A percentile compares a stretch with the other conserved stretches of the same genome.
These are phyloP conservation scores for Trichoderma afroharzianum DNA, from an alignment of 2,329 filamentous ascomycete species.

Conservation along the genomic window DNA sequence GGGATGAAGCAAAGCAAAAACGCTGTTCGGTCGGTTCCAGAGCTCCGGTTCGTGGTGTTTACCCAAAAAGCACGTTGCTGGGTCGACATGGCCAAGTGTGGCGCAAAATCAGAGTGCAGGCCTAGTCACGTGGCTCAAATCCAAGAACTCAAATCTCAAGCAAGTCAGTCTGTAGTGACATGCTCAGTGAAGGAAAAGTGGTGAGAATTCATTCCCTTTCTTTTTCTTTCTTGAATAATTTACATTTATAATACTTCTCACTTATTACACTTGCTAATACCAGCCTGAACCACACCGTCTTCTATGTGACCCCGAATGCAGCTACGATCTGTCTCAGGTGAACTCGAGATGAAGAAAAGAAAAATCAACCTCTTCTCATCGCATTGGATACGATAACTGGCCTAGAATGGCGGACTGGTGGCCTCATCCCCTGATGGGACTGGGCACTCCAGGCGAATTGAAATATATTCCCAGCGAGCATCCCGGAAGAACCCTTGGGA, in stretches of 20 bases:
- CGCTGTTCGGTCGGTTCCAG: not conserved
- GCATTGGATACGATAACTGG: constrained; percentile 30
- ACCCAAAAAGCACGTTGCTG: constrained; percentile 22
- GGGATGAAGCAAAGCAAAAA: not conserved
- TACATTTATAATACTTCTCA: not conserved
- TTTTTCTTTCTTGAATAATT: not conserved
- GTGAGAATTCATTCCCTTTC: not conserved
- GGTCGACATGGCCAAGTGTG: constrained; percentile 21
- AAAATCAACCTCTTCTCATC: constrained; percentile 24
- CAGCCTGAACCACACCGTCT: not conserved
- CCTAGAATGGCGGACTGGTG: constrained; percentile 38
- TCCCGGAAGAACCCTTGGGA: constrained; percentile 25
- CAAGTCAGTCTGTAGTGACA: not conserved
- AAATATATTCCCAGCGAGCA: constrained; percentile 29
- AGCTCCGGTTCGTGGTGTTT: constrained; percentile 11
- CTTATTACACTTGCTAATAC: not conserved
- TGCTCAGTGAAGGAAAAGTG: not conserved
- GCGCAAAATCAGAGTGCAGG: not conserved
- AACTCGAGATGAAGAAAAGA: constrained; percentile 33
- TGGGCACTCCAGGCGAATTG: constrained; percentile 34
- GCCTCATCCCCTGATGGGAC: constrained; percentile 30
- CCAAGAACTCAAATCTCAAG: not conserved
- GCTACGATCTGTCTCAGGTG: constrained; percentile 6
- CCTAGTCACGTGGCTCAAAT: constrained; percentile 22
- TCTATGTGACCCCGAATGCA: constrained; percentile 1